Conservation (phyloP, 2,329 filamentous ascomycete species). For the Colletotrichum liriopes region DNA sequence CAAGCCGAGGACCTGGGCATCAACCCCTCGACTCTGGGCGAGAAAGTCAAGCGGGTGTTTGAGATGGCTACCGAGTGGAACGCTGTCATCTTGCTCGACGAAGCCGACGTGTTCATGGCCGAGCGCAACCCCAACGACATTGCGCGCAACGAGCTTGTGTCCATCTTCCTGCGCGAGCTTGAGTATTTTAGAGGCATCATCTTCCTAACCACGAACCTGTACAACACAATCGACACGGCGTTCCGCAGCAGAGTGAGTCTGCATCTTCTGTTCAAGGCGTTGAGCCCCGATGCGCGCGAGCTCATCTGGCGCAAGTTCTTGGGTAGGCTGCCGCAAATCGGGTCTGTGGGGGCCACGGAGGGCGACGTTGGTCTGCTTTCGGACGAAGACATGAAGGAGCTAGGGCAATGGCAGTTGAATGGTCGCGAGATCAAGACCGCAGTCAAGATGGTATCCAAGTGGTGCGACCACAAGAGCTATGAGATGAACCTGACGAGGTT, state of each 20-base stretch:
- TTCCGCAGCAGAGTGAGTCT: conserved; percentile 64
- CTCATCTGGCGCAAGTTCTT: conserved; percentile 65
- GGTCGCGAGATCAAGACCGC: conserved; percentile 64
- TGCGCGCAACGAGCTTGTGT: conserved; percentile 64
- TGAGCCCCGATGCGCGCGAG: conserved; percentile 56
- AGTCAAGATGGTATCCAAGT: conserved; percentile 61
- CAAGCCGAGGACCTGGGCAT: conserved; percentile 65
- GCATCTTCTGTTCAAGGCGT: conserved; percentile 61
- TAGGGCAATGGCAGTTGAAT: conserved; percentile 60
- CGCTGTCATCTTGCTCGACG: conserved; percentile 67
- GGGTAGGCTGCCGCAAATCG: conserved; percentile 49
- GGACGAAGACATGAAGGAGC: conserved; percentile 56
- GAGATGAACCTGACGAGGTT: conserved; percentile 58
- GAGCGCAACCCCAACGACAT: conserved; percentile 62
- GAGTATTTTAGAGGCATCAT: conserved; percentile 63
- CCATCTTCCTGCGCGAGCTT: conserved; percentile 63
- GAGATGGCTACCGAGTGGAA: conserved; percentile 66
- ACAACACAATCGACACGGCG: conserved; percentile 60
- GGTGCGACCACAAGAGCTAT: conserved; percentile 62
- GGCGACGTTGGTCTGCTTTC: conserved; percentile 42
- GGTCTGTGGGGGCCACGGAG: neutral
- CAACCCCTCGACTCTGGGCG: conserved; percentile 59
- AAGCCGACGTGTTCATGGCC: conserved; percentile 69
- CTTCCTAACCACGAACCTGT: conserved; percentile 62
- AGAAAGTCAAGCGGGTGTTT: conserved; percentile 63